Evolutionary conservation across 352 stramenopile species (phyloP).

Genomic region (Elongisporangium anandrum): DNA sequence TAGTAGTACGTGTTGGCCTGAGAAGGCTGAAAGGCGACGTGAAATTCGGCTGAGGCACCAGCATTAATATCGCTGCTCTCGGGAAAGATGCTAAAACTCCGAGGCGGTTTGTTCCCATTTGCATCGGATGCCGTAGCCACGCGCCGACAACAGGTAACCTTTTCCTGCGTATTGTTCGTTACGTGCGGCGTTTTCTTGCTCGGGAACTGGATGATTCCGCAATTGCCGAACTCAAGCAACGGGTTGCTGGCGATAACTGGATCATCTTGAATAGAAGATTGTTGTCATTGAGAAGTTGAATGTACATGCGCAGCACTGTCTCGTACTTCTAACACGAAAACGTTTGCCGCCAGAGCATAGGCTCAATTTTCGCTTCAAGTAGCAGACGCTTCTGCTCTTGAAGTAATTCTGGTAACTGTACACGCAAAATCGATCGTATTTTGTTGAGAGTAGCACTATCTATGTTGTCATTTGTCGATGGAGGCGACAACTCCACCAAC

Average conservation of each 20-base stretch:
- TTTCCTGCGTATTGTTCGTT: constrained; percentile 84
- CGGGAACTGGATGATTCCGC: constrained; percentile 44
- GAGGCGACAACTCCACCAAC: no score
- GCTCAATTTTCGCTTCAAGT: no score
- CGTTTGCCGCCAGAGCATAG: no score
- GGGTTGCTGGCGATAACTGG: constrained; percentile 34
- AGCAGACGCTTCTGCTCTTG: no score
- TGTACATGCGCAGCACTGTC: no score
- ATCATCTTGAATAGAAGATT: no score
- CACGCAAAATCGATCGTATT: no score
- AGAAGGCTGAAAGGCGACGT: constrained; percentile 75
- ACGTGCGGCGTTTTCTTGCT: constrained; percentile 74
- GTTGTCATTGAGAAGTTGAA: no score
- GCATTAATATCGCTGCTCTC: constrained; percentile 72
- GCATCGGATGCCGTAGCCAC: constrained; percentile 28
- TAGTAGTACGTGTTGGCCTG: constrained; percentile 88
- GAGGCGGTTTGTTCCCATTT: not conserved
- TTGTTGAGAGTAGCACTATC: no score
- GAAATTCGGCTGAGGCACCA: constrained; percentile 71
- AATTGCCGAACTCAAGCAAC: constrained; percentile 80
- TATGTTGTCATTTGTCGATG: no score
- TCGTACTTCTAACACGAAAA: no score
- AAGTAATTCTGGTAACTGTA: no score
- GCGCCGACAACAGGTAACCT: constrained; percentile 77
- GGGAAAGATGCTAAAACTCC: constrained; percentile 73